Percentiles rank a stretch among this genome's conserved stretches.
These are phyloP conservation scores for Tetrastigma voinierianum DNA, from an alignment of 164 flowering plant genomes.

Conservation along the genomic window DNA sequence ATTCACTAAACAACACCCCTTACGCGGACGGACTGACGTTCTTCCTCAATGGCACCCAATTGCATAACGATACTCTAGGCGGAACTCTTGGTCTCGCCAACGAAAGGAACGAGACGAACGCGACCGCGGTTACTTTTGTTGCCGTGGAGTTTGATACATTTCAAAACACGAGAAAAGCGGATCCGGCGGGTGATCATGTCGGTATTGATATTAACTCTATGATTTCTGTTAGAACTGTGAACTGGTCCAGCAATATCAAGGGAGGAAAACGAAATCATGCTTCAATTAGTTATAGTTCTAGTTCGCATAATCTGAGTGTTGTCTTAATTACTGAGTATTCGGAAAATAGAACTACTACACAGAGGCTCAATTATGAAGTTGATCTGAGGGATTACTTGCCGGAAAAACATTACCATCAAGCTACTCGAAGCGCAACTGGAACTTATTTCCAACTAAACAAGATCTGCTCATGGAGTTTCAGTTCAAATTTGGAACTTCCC, in stretches of 20 bases:
- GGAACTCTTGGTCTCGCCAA: background rate
- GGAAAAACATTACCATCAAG: background rate
- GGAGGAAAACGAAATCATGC: too few relatives aligned
- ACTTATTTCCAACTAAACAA: background rate
- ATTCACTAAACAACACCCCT: background rate
- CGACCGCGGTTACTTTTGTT: too few relatives aligned
- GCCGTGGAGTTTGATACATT: background rate
- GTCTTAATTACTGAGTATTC: background rate
- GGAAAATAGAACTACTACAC: background rate
- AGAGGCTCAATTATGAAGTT: background rate
- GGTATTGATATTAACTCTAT: slow-evolving; percentile 1
- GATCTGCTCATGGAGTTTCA: background rate
- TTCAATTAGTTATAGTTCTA: too few relatives aligned
- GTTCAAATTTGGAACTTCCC: background rate
- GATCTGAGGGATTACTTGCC: slow-evolving; percentile 1
- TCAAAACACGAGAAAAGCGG: background rate
- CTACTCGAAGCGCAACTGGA: background rate
- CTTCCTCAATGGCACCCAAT: background rate
- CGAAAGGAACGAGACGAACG: background rate
- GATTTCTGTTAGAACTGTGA: too few relatives aligned
- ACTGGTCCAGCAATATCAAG: too few relatives aligned
- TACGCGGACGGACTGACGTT: background rate
- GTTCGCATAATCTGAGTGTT: too few relatives aligned
- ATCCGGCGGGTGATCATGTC: background rate
- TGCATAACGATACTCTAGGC: background rate